A percentile compares a stretch with the other conserved stretches of the same genome.
phyloP scores from a whole-genome alignment of 805 yeast species.

The Candida peoriensis region DNA sequence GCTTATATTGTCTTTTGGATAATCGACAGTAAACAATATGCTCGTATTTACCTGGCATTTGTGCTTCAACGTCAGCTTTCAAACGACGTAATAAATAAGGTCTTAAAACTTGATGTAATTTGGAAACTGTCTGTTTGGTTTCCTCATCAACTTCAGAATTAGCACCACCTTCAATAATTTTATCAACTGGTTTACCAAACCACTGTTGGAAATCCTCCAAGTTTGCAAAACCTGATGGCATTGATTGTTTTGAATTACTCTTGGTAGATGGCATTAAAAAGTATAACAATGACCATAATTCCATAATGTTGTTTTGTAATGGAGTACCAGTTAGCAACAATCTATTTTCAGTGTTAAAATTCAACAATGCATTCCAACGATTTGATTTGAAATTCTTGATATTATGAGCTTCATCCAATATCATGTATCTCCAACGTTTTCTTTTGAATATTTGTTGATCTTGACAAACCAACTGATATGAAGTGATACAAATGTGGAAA shows the following conservation, averaged over 20 bases:
- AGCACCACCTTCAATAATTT: conserved; percentile 71
- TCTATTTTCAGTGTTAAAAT: conserved; percentile 89
- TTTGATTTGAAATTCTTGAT: conserved; percentile 95
- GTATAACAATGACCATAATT: conserved; percentile 91
- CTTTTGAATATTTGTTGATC: conserved; percentile 93
- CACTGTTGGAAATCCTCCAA: conserved; percentile 94
- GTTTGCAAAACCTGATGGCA: conserved; percentile 93
- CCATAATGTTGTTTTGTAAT: conserved; percentile 89
- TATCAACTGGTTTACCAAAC: conserved; percentile 98
- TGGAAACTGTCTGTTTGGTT: conserved; percentile 77
- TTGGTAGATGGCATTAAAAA: conserved; percentile 92
- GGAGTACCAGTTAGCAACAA: conserved; percentile 95
- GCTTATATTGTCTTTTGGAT: conserved; percentile 84
- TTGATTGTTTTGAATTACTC: conserved; percentile 56
- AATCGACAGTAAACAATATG: conserved; percentile 89
- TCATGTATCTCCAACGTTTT: conserved; percentile 94
- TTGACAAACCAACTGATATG: conserved; percentile 95
- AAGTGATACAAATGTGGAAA: conserved; percentile 94
- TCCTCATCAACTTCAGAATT: conserved; percentile 58
- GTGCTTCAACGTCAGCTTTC: conserved; percentile 95
- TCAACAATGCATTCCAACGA: conserved; percentile 93
- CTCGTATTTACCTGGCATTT: conserved; percentile 97
- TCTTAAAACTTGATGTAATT: conserved; percentile 87
- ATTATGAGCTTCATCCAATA: conserved; percentile 96
- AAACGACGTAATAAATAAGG: conserved; percentile 89